These are phyloP conservation scores for Sphaerulina vaccinii DNA, from an alignment of 2,329 filamentous ascomycete genomes.

Conservation along the genomic window DNA sequence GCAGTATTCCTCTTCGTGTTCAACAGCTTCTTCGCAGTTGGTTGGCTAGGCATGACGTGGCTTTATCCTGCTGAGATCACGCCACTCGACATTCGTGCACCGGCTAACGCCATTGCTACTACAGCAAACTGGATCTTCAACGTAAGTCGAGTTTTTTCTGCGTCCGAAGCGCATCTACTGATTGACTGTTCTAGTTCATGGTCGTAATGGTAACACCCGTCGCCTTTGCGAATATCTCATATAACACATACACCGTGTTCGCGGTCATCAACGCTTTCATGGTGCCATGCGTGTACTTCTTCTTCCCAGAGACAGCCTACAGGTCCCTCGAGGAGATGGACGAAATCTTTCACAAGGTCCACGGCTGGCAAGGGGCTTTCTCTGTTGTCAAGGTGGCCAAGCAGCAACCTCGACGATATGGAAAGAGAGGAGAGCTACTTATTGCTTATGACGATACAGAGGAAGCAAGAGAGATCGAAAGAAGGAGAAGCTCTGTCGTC, in stretches of 20 bases:
- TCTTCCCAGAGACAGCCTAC: slow-evolving; percentile 56
- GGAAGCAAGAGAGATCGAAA: slow-evolving; percentile 26
- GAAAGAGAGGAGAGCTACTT: slow-evolving; percentile 58
- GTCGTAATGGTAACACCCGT: slow-evolving; percentile 60
- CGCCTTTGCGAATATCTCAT: slow-evolving; percentile 55
- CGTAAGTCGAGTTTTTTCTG: neutral
- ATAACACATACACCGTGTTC: slow-evolving; percentile 62
- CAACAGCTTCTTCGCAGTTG: slow-evolving; percentile 40
- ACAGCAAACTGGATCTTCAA: slow-evolving; percentile 45
- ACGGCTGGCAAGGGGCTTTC: slow-evolving; percentile 54
- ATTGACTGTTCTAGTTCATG: slow-evolving; percentile 14
- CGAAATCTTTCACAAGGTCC: slow-evolving; percentile 44
- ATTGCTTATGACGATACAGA: slow-evolving; percentile 51
- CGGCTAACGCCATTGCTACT: slow-evolving; percentile 44
- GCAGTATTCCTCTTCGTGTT: slow-evolving; percentile 42
- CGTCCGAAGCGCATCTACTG: neutral
- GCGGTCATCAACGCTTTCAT: slow-evolving; percentile 64
- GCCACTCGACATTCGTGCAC: slow-evolving; percentile 38
- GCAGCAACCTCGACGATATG: slow-evolving; percentile 56
- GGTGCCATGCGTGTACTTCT: slow-evolving; percentile 46
- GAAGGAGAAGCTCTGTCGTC: slow-evolving; percentile 28
- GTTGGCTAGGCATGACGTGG: slow-evolving; percentile 37
- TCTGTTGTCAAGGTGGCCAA: slow-evolving; percentile 52
- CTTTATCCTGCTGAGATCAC: slow-evolving; percentile 6
- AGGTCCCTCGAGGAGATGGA: slow-evolving; percentile 67